Conservation (phyloP, 2,329 filamentous ascomycete genomes). For the Colletotrichum caudatum region DNA sequence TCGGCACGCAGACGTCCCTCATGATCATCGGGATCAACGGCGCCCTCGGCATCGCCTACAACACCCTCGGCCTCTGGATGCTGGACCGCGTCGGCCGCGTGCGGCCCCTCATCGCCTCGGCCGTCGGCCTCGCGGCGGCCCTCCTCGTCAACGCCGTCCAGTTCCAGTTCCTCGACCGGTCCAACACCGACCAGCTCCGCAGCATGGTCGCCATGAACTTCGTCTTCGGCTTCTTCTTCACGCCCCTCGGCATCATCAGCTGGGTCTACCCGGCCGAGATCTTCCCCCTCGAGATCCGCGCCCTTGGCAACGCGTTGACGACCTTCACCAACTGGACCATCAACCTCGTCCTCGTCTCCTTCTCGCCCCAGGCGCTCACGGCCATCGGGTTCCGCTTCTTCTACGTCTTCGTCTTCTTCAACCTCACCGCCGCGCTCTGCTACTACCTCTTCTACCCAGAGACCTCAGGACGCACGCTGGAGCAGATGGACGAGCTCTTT, state of each 20-base stretch:
- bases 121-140: constrained; percentile 46
- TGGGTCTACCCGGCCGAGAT: constrained; percentile 56
- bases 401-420: constrained; percentile 47
- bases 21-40: constrained; percentile 65
- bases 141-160: constrained; percentile 48
- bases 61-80: constrained; percentile 58
- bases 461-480: constrained; percentile 49
- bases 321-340: constrained; percentile 50
- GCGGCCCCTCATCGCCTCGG: constrained; percentile 59
- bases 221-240: constrained; percentile 50
- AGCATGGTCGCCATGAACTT: constrained; percentile 51
- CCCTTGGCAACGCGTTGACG: constrained; percentile 47
- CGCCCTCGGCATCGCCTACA: constrained; percentile 61
- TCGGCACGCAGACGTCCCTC: constrained; percentile 57
- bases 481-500: constrained; percentile 54
- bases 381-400: constrained; percentile 60
- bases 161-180: constrained; percentile 45
- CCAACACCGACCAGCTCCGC: constrained; percentile 46
- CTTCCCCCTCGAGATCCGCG: constrained; percentile 52
- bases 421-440: constrained; percentile 44
- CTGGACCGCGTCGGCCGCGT: constrained; percentile 61
- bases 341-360: constrained; percentile 61
- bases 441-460: constrained; percentile 49
- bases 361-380: constrained; percentile 58
- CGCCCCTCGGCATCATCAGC: constrained; percentile 57